Evolutionary conservation across 305 asterid genomes (phyloP).

Genomic region (Ajuga reptans): DNA sequence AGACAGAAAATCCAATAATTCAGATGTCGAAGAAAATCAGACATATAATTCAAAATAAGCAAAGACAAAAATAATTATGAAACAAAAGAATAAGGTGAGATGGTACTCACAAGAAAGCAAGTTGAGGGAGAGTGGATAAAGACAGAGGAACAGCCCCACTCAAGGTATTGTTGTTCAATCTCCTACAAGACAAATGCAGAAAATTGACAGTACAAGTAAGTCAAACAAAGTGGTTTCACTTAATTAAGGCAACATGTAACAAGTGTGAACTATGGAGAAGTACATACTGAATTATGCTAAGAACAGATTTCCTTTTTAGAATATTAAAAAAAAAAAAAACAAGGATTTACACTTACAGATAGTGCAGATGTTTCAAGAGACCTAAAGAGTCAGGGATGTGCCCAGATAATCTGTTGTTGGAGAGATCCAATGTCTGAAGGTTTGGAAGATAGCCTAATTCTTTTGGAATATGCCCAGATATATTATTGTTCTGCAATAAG

Average conservation of each 20-base stretch:
- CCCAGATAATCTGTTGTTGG: slow-evolving; percentile 62
- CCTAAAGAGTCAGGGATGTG: slow-evolving; percentile 67
- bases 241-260: slow-evolving; percentile 18
- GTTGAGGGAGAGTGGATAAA: slow-evolving; percentile 71
- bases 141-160: slow-evolving; percentile 72
- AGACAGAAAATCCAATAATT: slow-evolving; percentile 21
- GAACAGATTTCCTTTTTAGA: not conserved
- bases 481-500: slow-evolving; percentile 73
- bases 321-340: not conserved
- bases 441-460: slow-evolving; percentile 65
- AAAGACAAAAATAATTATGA: slow-evolving; percentile 16
- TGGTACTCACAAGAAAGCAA: not conserved
- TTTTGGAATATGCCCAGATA: slow-evolving; percentile 67
- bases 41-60: slow-evolving; percentile 5
- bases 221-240: slow-evolving; percentile 34
- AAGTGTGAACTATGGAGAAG: not conserved
- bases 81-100: slow-evolving; percentile 16
- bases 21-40: slow-evolving; percentile 24
- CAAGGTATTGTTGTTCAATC: slow-evolving; percentile 87
- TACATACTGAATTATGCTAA: not conserved
- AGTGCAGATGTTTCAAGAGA: slow-evolving; percentile 51
- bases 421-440: slow-evolving; percentile 80
- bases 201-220: slow-evolving; percentile 31
- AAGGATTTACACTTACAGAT: slow-evolving; percentile 47
- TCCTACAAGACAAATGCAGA: slow-evolving; percentile 54